Evolutionary conservation across 1,284 basidiomycete species (phyloP).

Genomic region (Cryptococcus amylolentus): DNA sequence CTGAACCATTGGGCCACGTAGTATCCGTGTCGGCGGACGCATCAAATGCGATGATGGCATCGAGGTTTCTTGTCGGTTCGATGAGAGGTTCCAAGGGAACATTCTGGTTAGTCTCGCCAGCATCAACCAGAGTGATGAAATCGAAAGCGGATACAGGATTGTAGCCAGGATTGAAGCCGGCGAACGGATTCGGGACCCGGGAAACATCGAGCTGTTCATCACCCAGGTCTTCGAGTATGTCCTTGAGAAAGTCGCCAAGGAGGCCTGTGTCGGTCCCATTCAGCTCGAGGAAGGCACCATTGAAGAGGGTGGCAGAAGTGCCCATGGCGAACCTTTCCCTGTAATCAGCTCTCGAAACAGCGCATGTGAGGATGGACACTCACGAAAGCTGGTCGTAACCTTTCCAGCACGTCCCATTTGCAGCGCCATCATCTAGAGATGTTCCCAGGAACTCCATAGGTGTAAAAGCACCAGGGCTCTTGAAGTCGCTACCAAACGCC

Average conservation of each 20-base stretch:
- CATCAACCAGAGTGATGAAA: slow-evolving; percentile 53
- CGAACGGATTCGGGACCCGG: slow-evolving; percentile 51
- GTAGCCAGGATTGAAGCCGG: slow-evolving; percentile 35
- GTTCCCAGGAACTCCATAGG: slow-evolving; percentile 47
- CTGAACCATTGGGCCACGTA: slow-evolving; percentile 55
- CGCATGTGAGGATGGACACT: slow-evolving; percentile 6
- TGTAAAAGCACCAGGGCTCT: slow-evolving; percentile 45
- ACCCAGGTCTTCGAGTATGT: slow-evolving; percentile 23
- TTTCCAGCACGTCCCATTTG: slow-evolving; percentile 43
- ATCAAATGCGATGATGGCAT: slow-evolving; percentile 56
- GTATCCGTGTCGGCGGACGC: slow-evolving; percentile 54
- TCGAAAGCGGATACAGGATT: slow-evolving; percentile 40
- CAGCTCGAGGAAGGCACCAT: slow-evolving; percentile 29
- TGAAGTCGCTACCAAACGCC: slow-evolving; percentile 42
- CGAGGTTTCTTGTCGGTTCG: slow-evolving; percentile 52
- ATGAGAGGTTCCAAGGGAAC: slow-evolving; percentile 55
- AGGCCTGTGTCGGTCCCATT: slow-evolving; percentile 38
- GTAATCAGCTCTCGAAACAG: neutral
- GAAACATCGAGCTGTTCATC: slow-evolving; percentile 51
- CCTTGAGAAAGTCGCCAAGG: slow-evolving; percentile 37
- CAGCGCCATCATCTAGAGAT: slow-evolving; percentile 33
- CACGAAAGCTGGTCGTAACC: slow-evolving; percentile 49
- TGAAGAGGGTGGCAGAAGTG: slow-evolving; percentile 50
- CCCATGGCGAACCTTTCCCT: slow-evolving; percentile 47
- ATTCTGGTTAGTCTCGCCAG: slow-evolving; percentile 53